Evolutionary conservation across 331 rosid species (phyloP), one percentile per base, ranked within the genome.

Genomic region (Quercus tomentella): DNA sequence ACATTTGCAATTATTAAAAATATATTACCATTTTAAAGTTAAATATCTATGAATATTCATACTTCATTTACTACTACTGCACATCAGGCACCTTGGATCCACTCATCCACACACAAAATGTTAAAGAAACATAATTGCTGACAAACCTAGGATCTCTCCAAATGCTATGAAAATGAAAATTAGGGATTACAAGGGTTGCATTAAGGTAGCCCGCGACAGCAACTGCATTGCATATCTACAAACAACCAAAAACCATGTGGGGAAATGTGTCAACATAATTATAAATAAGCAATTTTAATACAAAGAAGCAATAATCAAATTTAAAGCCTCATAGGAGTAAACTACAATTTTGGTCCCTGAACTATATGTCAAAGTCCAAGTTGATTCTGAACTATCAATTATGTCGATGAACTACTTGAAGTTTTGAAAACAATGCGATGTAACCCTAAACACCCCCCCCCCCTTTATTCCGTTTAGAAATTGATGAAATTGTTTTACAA

Each of bases 61-160:
- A 63, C 61, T 76, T 65, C 35, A 79, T 63, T 70, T 56, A 17
- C 21, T 14, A 18, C 71, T 17, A 25, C 10, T 31, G 75, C 43
- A 22, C 70, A 69, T 62, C 55, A 66, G 61, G 65, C 55, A 56
- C 49, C 62, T 76, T 61, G 20, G 73, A 76, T 75, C 41, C 5
- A 77, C 60, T 89, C 54, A 76, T 70, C 41, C 5, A 77, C 60
- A 90, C 54, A 72, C 70, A 30, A 77, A 56, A 81, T 63, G 7
- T 75, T 70, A 71, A 86, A 76, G 21, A 4, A 31, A 82, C 20
- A 74, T 56, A 79, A 86, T 76, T 68, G 73, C 55, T 55, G 62
- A 83, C 97, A 79, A 85, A 95, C 99, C 99, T 95, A 63, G 97
- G 99, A 85, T 95, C 99, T 90, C 94, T 91, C 99, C 99, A 95